These are phyloP conservation scores for Apium graveolens DNA, from an alignment of 129 eudicot genomes.

Conservation along the genomic window DNA sequence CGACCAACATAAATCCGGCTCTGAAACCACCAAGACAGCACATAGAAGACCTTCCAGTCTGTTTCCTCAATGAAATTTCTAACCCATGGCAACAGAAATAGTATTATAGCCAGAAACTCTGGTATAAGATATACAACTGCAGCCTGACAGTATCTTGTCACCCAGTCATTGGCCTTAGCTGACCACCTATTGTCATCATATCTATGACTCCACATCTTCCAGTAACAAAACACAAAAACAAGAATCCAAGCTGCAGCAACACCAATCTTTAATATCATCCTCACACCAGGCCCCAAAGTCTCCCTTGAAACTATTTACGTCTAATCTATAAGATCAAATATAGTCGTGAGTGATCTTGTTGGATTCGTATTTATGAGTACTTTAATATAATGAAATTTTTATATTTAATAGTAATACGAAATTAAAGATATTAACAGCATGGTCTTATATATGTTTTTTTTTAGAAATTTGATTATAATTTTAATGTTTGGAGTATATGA, in stretches of 20 bases:
- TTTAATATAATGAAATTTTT: too few species aligned
- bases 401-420: too few species aligned
- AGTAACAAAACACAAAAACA: constrained; percentile 53
- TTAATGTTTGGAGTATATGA: too few species aligned
- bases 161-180: constrained; percentile 33
- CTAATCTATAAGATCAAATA: too few species aligned
- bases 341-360: too few species aligned
- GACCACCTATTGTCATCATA: constrained; percentile 67
- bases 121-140: constrained; percentile 46
- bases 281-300: constrained; percentile 58
- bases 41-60: constrained; percentile 61
- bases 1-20: constrained; percentile 75
- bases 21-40: constrained; percentile 85
- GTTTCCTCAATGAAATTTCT: constrained; percentile 70
- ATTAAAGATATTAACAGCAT: too few species aligned
- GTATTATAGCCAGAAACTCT: constrained; percentile 46
- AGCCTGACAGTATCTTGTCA: constrained; percentile 45
- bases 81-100: constrained; percentile 63
- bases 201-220: constrained; percentile 58
- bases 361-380: too few species aligned
- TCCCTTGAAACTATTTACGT: constrained; percentile 73
- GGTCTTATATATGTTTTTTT: too few species aligned
- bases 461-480: too few species aligned
- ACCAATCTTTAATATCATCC: constrained; percentile 65
- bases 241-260: constrained; percentile 64